A percentile compares a stretch with the other conserved stretches of the same genome.
phyloP scores from a whole-genome alignment of 2,329 filamentous ascomycete species.

The Fusarium gaditjirri region DNA sequence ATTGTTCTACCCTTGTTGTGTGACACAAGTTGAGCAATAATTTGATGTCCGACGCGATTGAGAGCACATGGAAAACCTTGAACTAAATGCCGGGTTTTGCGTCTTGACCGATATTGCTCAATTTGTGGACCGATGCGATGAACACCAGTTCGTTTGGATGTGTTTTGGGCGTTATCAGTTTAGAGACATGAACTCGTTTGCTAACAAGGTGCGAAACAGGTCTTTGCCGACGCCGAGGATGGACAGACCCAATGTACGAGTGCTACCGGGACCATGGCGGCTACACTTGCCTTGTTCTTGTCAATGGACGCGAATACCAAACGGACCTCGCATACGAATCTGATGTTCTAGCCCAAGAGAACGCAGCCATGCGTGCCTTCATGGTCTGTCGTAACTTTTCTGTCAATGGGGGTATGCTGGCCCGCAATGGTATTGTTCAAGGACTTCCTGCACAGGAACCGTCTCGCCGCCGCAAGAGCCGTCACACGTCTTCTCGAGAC shows the following conservation, averaged over 20 bases:
- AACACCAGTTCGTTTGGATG: neutral
- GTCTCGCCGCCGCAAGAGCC: conserved; percentile 62
- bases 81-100: neutral
- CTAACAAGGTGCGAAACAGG: conserved; percentile 66
- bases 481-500: conserved; percentile 61
- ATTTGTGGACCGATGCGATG: neutral
- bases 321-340: conserved; percentile 88
- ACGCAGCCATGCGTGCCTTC: conserved; percentile 94
- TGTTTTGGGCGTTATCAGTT: neutral
- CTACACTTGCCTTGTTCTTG: conserved; percentile 89
- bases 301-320: conserved; percentile 97
- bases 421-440: conserved; percentile 75
- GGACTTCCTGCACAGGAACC: conserved; percentile 67
- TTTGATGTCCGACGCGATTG: neutral
- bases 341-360: conserved; percentile 86
- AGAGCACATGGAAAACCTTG: conserved; percentile 3
- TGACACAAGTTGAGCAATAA: neutral
- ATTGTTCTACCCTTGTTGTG: conserved; percentile 12
- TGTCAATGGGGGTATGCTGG: conserved; percentile 92
- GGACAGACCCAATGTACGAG: conserved; percentile 91
- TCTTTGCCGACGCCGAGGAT: conserved; percentile 93
- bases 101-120: neutral
- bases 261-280: conserved; percentile 78
- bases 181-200: conserved; percentile 19
- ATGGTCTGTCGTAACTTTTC: conserved; percentile 99